These are phyloP conservation scores for Aspergillus campestris DNA, from an alignment of 495 filamentous ascomycete genomes.

Conservation along the genomic window DNA sequence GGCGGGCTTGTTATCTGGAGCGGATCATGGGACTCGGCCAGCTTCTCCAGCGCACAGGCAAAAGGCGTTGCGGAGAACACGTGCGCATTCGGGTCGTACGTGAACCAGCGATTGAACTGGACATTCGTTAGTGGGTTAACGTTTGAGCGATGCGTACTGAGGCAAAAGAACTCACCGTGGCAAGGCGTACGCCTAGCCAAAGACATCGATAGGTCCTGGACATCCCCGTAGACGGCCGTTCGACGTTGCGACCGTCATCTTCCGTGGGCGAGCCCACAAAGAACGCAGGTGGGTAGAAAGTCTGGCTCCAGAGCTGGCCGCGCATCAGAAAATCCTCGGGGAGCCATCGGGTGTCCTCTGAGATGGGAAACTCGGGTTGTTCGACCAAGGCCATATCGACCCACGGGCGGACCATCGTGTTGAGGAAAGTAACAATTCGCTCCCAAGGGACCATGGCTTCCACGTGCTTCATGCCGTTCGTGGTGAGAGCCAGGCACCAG, in stretches of 20 bases:
- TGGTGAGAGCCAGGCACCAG: constrained; percentile 45
- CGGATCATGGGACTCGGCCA: constrained; percentile 14
- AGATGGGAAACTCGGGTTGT: constrained; percentile 40
- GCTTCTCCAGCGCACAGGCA: constrained; percentile 16
- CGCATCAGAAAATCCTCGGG: constrained; percentile 79
- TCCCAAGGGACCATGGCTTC: constrained; percentile 60
- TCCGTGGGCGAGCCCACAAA: constrained; percentile 62
- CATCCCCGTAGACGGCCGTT: constrained; percentile 56
- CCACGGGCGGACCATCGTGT: constrained; percentile 45
- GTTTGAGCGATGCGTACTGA: background rate
- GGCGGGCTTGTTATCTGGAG: constrained; percentile 4
- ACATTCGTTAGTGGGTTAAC: constrained; percentile 1
- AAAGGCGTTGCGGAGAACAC: constrained; percentile 25
- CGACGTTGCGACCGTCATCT: constrained; percentile 68
- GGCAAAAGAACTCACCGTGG: constrained; percentile 34
- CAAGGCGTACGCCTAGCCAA: constrained; percentile 58
- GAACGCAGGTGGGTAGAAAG: constrained; percentile 61
- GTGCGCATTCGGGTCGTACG: constrained; percentile 16
- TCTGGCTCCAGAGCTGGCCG: constrained; percentile 62
- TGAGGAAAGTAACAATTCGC: constrained; percentile 54
- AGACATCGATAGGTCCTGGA: constrained; percentile 63
- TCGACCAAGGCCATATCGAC: constrained; percentile 40
- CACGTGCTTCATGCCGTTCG: constrained; percentile 42
- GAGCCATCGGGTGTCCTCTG: constrained; percentile 53
- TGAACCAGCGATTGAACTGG: constrained; percentile 37